phyloP scores from a whole-genome alignment of 1,284 basidiomycete species.

The Cutaneotrichosporon mucoides region DNA sequence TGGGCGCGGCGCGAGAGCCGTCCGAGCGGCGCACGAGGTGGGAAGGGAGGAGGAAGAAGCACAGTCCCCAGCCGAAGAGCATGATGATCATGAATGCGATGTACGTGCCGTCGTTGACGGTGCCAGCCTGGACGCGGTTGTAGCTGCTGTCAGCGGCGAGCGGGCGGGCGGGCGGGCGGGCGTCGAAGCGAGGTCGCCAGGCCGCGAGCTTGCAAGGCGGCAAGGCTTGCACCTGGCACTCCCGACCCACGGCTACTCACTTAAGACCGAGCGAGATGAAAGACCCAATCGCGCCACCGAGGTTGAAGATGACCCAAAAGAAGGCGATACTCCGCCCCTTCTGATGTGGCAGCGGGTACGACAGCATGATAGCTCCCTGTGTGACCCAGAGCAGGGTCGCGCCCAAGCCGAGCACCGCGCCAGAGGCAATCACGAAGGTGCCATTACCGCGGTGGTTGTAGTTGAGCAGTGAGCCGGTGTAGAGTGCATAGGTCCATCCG shows the following conservation, averaged over 20 bases:
- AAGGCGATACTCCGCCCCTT: slow-evolving; percentile 70
- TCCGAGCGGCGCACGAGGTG: slow-evolving; percentile 17
- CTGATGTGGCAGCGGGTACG: slow-evolving; percentile 67
- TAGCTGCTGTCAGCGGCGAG: slow-evolving; percentile 29
- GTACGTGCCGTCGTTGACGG: slow-evolving; percentile 19
- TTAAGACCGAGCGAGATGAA: slow-evolving; percentile 58
- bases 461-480: slow-evolving; percentile 20
- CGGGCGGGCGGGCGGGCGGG: not conserved
- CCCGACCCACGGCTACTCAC: not conserved
- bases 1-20: slow-evolving; percentile 14
- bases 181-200: slow-evolving; percentile 29
- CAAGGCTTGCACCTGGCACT: not conserved
- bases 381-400: slow-evolving; percentile 82
- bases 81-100: slow-evolving; percentile 27
- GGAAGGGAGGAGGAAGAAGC: slow-evolving; percentile 15
- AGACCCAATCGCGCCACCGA: slow-evolving; percentile 65
- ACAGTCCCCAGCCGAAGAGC: slow-evolving; percentile 17
- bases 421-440: slow-evolving; percentile 67
- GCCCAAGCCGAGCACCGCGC: slow-evolving; percentile 74
- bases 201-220: not conserved
- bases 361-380: slow-evolving; percentile 76
- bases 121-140: slow-evolving; percentile 31
- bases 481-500: slow-evolving; percentile 24
- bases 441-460: slow-evolving; percentile 60
- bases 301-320: slow-evolving; percentile 72